Conservation (phyloP, 495 filamentous ascomycete genomes). For the Neurospora pannonica region DNA sequence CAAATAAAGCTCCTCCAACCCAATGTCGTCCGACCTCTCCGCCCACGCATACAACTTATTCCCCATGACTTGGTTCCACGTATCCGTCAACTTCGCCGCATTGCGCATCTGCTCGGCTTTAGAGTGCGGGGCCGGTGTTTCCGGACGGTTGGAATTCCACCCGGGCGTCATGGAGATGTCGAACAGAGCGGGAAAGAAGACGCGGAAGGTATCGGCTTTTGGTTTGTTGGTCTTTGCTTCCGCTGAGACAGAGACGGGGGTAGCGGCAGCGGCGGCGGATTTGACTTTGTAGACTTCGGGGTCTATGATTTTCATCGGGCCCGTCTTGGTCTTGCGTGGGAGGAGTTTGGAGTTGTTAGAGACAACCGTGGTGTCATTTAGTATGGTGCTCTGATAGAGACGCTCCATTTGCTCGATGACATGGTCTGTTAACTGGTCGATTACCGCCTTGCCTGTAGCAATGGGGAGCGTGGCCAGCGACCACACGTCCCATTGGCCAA, state of each 20-base stretch:
- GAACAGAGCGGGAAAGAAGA: conserved; percentile 35
- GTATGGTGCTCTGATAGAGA: conserved; percentile 27
- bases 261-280: neutral
- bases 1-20: neutral
- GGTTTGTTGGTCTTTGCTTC: neutral
- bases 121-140: conserved; percentile 15
- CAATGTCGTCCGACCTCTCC: neutral
- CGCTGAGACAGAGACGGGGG: neutral
- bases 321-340: conserved; percentile 1
- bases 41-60: conserved; percentile 19
- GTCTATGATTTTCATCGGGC: conserved; percentile 3
- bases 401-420: conserved; percentile 33
- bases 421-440: conserved; percentile 20
- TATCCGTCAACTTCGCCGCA: conserved; percentile 19
- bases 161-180: conserved; percentile 36
- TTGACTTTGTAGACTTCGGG: neutral
- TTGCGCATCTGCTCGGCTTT: conserved; percentile 28
- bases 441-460: conserved; percentile 15
- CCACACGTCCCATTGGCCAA: conserved; percentile 42
- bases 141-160: conserved; percentile 21
- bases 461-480: conserved; percentile 32
- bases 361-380: conserved; percentile 14
- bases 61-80: conserved; percentile 24
- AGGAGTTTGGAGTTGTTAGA: neutral
- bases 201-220: conserved; percentile 18